These are phyloP conservation scores for Colletotrichum truncatum DNA, from an alignment of 2,329 filamentous ascomycete genomes.

Conservation along the genomic window DNA sequence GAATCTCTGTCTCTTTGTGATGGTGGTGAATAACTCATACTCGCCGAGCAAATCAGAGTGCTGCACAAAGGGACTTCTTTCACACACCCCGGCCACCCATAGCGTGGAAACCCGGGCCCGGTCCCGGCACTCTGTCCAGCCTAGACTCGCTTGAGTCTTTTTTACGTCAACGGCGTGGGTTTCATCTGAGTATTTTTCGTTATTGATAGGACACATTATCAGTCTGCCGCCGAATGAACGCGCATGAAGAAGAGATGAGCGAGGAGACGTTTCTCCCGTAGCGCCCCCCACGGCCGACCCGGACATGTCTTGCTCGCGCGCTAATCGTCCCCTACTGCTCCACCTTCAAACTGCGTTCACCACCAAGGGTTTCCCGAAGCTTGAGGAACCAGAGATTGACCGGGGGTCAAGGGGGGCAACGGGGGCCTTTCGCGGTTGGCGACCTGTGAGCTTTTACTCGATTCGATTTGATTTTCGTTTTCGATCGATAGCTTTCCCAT, in stretches of 20 bases:
- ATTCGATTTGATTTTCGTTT: constrained; percentile 26
- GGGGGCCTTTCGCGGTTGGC: constrained; percentile 10
- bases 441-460: constrained; percentile 21
- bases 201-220: constrained; percentile 25
- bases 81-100: neutral
- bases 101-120: constrained; percentile 18
- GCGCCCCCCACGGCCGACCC: constrained; percentile 27
- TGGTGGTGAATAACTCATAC: constrained; percentile 19
- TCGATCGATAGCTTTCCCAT: constrained; percentile 9
- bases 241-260: constrained; percentile 11
- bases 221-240: constrained; percentile 23
- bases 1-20: constrained; percentile 20
- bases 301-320: constrained; percentile 21
- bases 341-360: constrained; percentile 9
- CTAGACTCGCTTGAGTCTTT: constrained; percentile 22
- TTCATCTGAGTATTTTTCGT: constrained; percentile 19
- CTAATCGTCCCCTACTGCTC: constrained; percentile 17
- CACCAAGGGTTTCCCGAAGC: constrained; percentile 12
- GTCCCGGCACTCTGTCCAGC: constrained; percentile 28
- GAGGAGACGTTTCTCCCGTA: constrained; percentile 5
- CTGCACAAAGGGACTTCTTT: constrained; percentile 13
- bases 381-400: neutral
- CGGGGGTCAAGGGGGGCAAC: neutral
- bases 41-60: constrained; percentile 26
- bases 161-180: constrained; percentile 30